Percentiles rank a stretch among this genome's conserved stretches.
Evolutionary conservation across 495 filamentous ascomycete species (phyloP).

Genomic region (Penicillium longicatenatum): DNA sequence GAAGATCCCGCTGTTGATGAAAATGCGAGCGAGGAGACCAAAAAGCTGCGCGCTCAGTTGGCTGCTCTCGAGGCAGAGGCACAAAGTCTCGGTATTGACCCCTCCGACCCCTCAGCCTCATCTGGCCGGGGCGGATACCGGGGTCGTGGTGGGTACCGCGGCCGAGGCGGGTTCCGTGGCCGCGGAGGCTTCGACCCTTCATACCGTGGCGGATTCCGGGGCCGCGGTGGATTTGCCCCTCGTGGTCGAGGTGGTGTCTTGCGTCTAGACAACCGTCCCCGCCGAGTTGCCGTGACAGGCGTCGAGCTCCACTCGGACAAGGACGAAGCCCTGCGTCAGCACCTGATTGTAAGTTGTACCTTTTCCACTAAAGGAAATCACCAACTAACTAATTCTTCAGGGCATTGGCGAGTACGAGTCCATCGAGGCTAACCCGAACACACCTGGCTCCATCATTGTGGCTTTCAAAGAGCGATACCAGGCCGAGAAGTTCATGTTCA

Average conservation of each 20-base stretch:
- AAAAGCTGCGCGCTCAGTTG: conserved; percentile 74
- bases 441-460: conserved; percentile 62
- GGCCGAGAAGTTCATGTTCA: conserved; percentile 82
- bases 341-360: conserved; percentile 71
- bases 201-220: conserved; percentile 53
- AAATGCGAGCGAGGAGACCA: conserved; percentile 60
- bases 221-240: conserved; percentile 53
- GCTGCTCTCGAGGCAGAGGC: conserved; percentile 86
- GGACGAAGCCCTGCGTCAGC: conserved; percentile 83
- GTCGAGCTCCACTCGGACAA: conserved; percentile 67
- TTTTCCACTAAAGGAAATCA: conserved; percentile 20
- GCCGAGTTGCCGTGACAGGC: conserved; percentile 70
- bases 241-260: conserved; percentile 60
- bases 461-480: conserved; percentile 87
- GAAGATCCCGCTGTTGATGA: conserved; percentile 40
- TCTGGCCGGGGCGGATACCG: conserved; percentile 17
- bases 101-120: conserved; percentile 34
- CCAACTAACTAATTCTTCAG: conserved; percentile 43
- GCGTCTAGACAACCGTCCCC: conserved; percentile 86
- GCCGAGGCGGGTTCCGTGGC: conserved; percentile 49
- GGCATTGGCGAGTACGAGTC: conserved; percentile 80
- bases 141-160: conserved; percentile 40
- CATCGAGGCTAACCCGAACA: conserved; percentile 65
- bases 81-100: conserved; percentile 72
- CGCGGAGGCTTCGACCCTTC: conserved; percentile 45